Evolutionary conservation across 768 basidiomycete species (phyloP), one percentile per base, ranked within the genome.

Genomic region (Boletus insuetus): DNA sequence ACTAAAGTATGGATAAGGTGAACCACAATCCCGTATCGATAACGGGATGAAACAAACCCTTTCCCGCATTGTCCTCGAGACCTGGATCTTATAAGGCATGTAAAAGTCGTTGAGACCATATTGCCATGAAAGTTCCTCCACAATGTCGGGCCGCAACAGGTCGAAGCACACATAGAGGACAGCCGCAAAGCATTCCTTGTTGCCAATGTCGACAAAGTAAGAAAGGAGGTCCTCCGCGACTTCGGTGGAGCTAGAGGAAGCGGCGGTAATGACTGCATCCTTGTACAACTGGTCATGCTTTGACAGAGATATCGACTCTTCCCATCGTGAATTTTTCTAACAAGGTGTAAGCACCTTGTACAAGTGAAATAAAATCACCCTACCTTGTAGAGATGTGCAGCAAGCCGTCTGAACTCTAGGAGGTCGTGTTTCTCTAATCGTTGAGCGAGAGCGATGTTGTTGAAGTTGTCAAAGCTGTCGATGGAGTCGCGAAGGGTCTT

Each of bases 391-490:
- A 99, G 75, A 71, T 98, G 91, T 26, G 95, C 93, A 37, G 97
- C 96, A 26, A 99, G 78, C 60, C 97, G 79, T 40, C 97, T 82
- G 83, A 98, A 98, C 71, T 98, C 97, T 19, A 99, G 79, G 19
- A 98, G 81, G 51, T 89, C 89, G 66, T 98, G 96, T 61, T 82
- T 84, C 74, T 97, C 93, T 53, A 99, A 74, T 47, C 90, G 83
- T 64, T 82, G 82, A 1, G 96, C 95, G 32, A 99, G 84, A 31
- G 76, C 80, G 56, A 93, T 85, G 63, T 91, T 93, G 74, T 98
- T 91, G 77, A 97, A 99, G 74, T 97, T 98, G 74, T 98, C 94
- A 67, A 97, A 95, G 70, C 94, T 94, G 74, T 98, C 96, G 49
- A 98, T 95, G 11, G 93, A 95, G 71, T 97, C 97, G 10, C 96